A percentile compares a stretch with the other conserved stretches of the same genome.
These are phyloP conservation scores for Nannochloris sp. DNA, from an alignment of 139 green algal genomes.

Conservation along the genomic window DNA sequence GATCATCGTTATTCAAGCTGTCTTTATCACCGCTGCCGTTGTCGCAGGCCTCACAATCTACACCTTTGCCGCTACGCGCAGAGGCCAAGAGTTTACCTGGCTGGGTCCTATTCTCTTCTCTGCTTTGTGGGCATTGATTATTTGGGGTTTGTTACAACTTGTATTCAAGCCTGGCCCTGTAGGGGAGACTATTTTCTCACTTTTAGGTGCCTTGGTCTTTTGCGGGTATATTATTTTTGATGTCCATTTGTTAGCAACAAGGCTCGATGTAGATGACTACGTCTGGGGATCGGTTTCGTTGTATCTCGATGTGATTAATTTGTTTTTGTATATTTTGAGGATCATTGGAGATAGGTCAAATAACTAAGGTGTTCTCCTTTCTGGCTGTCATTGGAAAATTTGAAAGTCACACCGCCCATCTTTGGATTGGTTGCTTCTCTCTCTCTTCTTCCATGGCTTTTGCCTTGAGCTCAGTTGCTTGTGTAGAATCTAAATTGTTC, in stretches of 20 bases:
- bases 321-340: constrained; percentile 64
- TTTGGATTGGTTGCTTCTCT: too few species aligned
- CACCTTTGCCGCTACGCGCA: constrained; percentile 50
- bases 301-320: constrained; percentile 74
- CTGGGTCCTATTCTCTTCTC: constrained; percentile 58
- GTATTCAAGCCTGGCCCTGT: constrained; percentile 40
- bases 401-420: too few species aligned
- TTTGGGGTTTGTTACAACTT: constrained; percentile 59
- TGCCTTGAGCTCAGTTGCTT: too few species aligned
- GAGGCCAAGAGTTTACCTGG: constrained; percentile 48
- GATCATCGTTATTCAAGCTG: constrained; percentile 39
- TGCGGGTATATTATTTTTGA: constrained; percentile 51
- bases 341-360: constrained; percentile 30
- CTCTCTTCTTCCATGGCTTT: too few species aligned
- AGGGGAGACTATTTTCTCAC: constrained; percentile 37
- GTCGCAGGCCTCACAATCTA: constrained; percentile 53
- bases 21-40: constrained; percentile 24
- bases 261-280: constrained; percentile 58
- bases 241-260: constrained; percentile 36
- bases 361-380: too few species aligned
- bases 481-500: background rate
- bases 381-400: too few species aligned
- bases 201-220: constrained; percentile 63
- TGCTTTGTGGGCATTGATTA: constrained; percentile 34
- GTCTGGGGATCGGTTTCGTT: constrained; percentile 52